phyloP scores from a whole-genome alignment of 1,139 yeast species.

The Keqinozyma sinolaborantium region DNA sequence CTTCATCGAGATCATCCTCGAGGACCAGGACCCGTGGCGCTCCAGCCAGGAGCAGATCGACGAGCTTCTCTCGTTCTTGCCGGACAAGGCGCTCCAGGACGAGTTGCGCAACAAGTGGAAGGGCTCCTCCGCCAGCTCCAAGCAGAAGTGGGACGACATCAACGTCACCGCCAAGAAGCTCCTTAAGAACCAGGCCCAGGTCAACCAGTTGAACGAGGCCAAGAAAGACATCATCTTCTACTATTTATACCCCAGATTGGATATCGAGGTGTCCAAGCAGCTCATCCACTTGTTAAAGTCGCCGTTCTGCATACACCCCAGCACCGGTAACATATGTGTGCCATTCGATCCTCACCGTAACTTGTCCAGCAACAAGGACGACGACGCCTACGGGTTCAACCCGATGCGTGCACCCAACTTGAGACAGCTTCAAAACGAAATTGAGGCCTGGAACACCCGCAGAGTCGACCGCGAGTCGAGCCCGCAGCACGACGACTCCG shows the following conservation, averaged over 20 bases:
- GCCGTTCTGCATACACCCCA: constrained; percentile 98
- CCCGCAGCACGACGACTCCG: constrained; percentile 20
- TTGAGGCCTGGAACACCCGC: constrained; percentile 42
- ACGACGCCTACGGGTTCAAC: constrained; percentile 56
- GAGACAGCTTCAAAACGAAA: constrained; percentile 53
- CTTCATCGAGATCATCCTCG: constrained; percentile 63
- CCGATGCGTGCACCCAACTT: constrained; percentile 83
- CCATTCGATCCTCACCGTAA: constrained; percentile 67
- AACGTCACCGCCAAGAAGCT: constrained; percentile 51
- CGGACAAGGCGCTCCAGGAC: constrained; percentile 54
- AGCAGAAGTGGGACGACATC: constrained; percentile 79
- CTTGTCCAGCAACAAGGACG: constrained; percentile 29
- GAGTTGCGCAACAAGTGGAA: constrained; percentile 51
- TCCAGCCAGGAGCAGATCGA: constrained; percentile 35
- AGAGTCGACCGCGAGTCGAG: constrained; percentile 23
- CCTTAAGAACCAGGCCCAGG: constrained; percentile 39
- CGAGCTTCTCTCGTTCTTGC: constrained; percentile 56
- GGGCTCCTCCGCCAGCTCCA: constrained; percentile 29
- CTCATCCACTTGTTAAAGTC: constrained; percentile 89
- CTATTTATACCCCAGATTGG: constrained; percentile 86
- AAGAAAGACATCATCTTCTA: constrained; percentile 81
- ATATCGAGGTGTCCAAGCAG: constrained; percentile 88
- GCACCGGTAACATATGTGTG: constrained; percentile 96
- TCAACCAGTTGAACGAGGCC: constrained; percentile 56
- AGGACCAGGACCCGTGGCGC: constrained; percentile 82